Evolutionary conservation across 2,329 filamentous ascomycete genomes (phyloP).

Genomic region (Beauveria scarabaeidicola): DNA sequence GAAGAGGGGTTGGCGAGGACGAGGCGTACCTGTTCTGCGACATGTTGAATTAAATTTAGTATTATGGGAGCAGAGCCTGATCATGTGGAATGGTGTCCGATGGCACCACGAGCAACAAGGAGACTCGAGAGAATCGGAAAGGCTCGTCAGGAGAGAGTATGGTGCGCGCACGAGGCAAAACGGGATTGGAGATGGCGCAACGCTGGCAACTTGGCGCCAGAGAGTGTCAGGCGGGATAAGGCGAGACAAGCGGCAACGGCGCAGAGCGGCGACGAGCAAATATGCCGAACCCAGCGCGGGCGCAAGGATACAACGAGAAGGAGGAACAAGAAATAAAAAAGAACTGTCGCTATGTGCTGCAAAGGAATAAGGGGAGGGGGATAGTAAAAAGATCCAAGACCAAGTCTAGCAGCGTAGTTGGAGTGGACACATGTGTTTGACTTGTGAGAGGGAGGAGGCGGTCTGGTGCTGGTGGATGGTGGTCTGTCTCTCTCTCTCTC

Average conservation of each 20-base stretch:
- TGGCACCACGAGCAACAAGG: not conserved
- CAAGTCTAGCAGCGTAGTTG: constrained; percentile 6
- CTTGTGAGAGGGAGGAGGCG: not conserved
- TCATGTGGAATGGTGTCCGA: not conserved
- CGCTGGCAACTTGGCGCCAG: not conserved
- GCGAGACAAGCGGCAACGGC: not conserved
- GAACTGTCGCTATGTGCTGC: not conserved
- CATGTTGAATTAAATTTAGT: constrained; percentile 11
- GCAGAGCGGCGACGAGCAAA: not conserved
- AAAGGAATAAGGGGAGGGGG: not conserved
- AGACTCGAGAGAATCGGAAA: not conserved
- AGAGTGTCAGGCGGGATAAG: not conserved
- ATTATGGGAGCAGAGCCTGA: constrained; percentile 1
- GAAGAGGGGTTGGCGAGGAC: not conserved
- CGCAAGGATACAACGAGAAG: not conserved
- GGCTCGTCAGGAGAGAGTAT: not conserved
- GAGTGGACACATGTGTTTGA: constrained; percentile 4
- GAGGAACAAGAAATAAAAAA: not conserved
- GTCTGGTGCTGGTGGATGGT: not conserved
- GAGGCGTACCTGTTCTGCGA: constrained; percentile 13
- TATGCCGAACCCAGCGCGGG: not conserved
- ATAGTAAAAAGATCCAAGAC: not conserved
- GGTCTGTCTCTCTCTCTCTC: not conserved
- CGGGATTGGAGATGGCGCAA: constrained; percentile 1
- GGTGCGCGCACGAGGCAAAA: constrained; percentile 3